phyloP scores from a whole-genome alignment of 441 rosid species.

The Theobroma grandiflorum region DNA sequence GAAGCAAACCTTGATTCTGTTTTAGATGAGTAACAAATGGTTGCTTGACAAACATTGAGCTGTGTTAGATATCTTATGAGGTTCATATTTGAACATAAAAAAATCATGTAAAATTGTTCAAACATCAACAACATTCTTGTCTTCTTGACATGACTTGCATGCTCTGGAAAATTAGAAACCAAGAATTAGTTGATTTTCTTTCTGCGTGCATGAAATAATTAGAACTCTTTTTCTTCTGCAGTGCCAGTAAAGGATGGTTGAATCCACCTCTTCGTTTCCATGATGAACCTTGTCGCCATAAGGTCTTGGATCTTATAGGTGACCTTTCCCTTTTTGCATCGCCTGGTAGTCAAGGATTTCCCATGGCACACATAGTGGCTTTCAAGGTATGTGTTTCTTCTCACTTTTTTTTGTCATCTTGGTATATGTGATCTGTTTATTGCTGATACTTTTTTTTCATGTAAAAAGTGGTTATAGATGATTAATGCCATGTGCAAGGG shows the following conservation, averaged over 20 bases:
- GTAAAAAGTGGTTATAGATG: neutral
- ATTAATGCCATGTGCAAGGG: neutral
- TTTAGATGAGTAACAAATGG: neutral
- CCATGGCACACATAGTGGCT: slow-evolving; percentile 74
- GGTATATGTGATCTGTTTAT: neutral
- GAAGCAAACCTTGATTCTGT: slow-evolving; percentile 7
- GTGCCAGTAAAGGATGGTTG: slow-evolving; percentile 83
- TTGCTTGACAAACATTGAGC: neutral
- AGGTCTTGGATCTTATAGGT: slow-evolving; percentile 89
- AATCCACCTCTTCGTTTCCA: slow-evolving; percentile 75
- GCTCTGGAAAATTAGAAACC: neutral
- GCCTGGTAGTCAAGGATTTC: slow-evolving; percentile 86
- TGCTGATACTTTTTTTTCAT: neutral
- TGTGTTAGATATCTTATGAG: neutral
- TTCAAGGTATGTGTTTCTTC: slow-evolving; percentile 59
- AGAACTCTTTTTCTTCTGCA: slow-evolving; percentile 35
- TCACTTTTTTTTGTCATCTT: neutral
- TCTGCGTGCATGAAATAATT: neutral
- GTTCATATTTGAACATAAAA: neutral
- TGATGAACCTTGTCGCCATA: slow-evolving; percentile 89
- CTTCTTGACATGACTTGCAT: slow-evolving; percentile 11
- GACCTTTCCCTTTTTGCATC: slow-evolving; percentile 78
- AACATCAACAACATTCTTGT: neutral
- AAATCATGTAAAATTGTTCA: neutral
- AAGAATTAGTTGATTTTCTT: neutral